phyloP scores from a whole-genome alignment of 179 eudicot species.

The Patellifolia procumbens region DNA sequence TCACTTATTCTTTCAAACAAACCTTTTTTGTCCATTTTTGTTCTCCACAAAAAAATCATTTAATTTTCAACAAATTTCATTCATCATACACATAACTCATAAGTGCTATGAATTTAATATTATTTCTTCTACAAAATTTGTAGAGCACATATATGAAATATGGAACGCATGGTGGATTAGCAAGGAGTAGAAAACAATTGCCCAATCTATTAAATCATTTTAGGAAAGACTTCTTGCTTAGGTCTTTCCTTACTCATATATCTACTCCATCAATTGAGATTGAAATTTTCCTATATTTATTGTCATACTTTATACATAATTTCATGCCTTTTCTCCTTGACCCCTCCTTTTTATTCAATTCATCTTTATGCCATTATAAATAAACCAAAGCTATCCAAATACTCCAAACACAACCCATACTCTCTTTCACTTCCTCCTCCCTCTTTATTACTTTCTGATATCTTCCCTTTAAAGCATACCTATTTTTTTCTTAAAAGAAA shows the following conservation, averaged over 20 bases:
- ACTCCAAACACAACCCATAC: too few species aligned
- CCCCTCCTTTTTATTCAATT: neutral
- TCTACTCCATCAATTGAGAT: neutral
- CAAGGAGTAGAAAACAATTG: neutral
- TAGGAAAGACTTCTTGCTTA: slow-evolving; percentile 1
- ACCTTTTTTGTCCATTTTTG: too few species aligned
- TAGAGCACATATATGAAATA: neutral
- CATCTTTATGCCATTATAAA: slow-evolving; percentile 9
- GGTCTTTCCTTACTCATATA: slow-evolving; percentile 19
- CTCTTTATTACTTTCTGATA: neutral
- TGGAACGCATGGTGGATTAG: neutral
- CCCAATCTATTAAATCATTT: neutral
- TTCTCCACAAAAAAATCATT: too few species aligned
- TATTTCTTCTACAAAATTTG: too few species aligned
- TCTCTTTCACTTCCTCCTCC: neutral
- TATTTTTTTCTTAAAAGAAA: neutral
- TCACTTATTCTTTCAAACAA: too few species aligned
- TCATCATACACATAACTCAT: too few species aligned
- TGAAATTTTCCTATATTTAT: too few species aligned
- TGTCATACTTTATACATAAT: neutral
- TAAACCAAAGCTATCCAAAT: slow-evolving; percentile 13
- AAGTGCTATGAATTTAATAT: too few species aligned
- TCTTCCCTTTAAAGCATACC: neutral
- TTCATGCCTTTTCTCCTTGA: neutral
- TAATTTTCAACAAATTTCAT: too few species aligned